Conservation (phyloP, 179 eudicot genomes). For the Silene coronaria region DNA sequence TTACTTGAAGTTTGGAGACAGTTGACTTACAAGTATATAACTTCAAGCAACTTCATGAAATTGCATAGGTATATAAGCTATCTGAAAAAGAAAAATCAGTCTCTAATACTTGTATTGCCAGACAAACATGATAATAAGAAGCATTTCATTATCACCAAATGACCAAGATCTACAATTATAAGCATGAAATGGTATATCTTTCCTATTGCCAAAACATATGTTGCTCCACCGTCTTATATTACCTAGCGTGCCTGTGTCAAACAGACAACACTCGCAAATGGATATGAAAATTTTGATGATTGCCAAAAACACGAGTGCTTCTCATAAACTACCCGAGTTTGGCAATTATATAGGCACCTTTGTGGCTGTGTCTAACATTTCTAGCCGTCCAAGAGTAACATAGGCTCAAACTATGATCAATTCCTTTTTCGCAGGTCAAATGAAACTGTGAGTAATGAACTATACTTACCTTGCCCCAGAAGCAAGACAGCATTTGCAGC, state of each 20-base stretch:
- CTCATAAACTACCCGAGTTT: neutral
- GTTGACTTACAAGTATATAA: conserved; percentile 41
- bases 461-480: conserved; percentile 75
- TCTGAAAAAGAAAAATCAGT: conserved; percentile 40
- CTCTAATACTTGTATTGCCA: neutral
- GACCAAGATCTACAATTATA: neutral
- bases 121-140: neutral
- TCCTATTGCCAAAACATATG: neutral
- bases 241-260: neutral
- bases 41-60: conserved; percentile 42
- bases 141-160: neutral
- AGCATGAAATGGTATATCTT: neutral
- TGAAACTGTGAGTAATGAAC: neutral
- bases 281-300: too few species aligned
- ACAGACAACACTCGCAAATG: too few species aligned
- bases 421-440: neutral
- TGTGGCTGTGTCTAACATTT: too few species aligned
- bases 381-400: neutral
- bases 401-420: neutral
- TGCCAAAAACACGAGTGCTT: neutral
- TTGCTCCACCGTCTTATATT: neutral
- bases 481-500: conserved; percentile 55
- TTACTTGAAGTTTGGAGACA: neutral
- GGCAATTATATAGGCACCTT: too few species aligned
- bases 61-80: conserved; percentile 56